These are phyloP conservation scores for Auricularia sp. DNA, from an alignment of 768 basidiomycete species.

Conservation along the genomic window DNA sequence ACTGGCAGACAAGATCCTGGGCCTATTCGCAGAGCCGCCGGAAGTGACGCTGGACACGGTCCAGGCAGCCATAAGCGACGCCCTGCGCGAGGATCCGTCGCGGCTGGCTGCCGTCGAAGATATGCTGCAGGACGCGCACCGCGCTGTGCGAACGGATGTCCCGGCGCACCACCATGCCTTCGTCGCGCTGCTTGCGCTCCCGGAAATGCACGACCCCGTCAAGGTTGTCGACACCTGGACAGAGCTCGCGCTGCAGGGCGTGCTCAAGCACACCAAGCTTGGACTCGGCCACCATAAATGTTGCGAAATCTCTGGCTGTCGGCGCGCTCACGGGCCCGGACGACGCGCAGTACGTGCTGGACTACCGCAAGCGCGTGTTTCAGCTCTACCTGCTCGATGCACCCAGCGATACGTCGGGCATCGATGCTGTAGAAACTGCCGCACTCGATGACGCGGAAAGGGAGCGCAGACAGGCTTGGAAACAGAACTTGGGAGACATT, in stretches of 20 bases:
- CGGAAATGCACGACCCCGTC: not conserved
- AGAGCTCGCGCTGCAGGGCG: not conserved
- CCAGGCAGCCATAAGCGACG: not conserved
- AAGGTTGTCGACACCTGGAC: conserved; percentile 1
- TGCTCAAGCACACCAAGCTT: not conserved
- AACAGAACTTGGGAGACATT: conserved; percentile 66
- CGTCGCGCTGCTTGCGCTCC: not conserved
- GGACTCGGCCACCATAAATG: not conserved
- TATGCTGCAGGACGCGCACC: not conserved
- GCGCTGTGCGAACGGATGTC: not conserved
- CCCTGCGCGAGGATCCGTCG: not conserved
- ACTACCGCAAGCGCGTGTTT: conserved; percentile 59
- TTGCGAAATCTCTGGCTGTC: not conserved
- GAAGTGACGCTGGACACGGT: not conserved
- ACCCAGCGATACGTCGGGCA: conserved; percentile 61
- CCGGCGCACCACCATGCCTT: not conserved
- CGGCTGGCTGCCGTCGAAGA: not conserved
- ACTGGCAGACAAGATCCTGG: not conserved
- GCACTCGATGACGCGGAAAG: conserved; percentile 53
- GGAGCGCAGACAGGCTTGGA: conserved; percentile 56
- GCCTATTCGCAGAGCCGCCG: not conserved
- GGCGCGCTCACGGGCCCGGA: not conserved
- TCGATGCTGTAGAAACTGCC: conserved; percentile 68
- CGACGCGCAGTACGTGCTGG: conserved; percentile 28
- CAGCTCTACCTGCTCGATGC: conserved; percentile 72